Evolutionary conservation across 495 filamentous ascomycete species (phyloP).

Genomic region (Aspergillus ostianus): DNA sequence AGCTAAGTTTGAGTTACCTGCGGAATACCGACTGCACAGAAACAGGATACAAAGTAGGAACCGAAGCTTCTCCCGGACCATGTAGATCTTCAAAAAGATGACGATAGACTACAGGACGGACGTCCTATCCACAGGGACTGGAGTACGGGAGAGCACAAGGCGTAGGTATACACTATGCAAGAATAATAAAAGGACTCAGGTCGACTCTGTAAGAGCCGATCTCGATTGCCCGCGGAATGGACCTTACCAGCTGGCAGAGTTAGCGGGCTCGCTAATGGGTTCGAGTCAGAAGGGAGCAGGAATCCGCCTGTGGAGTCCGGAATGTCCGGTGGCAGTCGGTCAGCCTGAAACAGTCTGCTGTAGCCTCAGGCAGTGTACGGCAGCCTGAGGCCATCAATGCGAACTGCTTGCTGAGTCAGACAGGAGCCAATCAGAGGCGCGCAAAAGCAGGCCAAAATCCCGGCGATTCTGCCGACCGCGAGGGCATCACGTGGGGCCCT

Average conservation of each 20-base stretch:
- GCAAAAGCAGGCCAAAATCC: constrained; percentile 23
- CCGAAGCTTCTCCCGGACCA: background rate
- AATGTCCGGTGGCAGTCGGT: background rate
- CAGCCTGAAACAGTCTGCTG: background rate
- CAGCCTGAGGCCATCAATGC: too few species aligned
- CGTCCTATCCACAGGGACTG: too few species aligned
- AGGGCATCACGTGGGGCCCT: constrained; percentile 27
- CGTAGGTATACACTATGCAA: too few species aligned
- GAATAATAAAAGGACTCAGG: background rate
- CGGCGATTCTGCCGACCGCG: constrained; percentile 28
- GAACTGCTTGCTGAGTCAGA: background rate
- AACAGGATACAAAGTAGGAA: too few species aligned
- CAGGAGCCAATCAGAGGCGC: constrained; percentile 8
- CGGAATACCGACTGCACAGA: too few species aligned
- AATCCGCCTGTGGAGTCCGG: background rate
- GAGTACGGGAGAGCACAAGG: background rate
- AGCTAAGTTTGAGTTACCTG: too few species aligned
- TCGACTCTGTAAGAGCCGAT: constrained; percentile 11
- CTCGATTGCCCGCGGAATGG: constrained; percentile 16
- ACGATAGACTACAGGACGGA: background rate
- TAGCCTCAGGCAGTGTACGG: too few species aligned
- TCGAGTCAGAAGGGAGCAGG: too few species aligned
- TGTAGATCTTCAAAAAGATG: background rate
- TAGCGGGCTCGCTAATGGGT: too few species aligned
- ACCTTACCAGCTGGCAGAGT: too few species aligned